Evolutionary conservation across 805 yeast genomes (phyloP).

Genomic region (Yarrowia porcina): DNA sequence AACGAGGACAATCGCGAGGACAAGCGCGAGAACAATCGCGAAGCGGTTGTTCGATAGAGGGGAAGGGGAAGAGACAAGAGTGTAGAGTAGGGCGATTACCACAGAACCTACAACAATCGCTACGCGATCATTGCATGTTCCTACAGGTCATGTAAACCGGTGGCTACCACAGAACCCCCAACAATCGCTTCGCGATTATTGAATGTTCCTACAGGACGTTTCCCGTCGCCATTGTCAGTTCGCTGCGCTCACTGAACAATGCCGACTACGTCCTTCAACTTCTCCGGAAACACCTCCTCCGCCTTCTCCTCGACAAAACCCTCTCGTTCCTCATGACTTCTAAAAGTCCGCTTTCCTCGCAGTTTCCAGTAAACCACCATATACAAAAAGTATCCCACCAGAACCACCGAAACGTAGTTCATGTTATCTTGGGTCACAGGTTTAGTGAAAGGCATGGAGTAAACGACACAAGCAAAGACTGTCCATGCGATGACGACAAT

Average conservation of each 20-base stretch:
- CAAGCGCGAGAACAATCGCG: too few species aligned
- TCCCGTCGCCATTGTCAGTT: too few species aligned
- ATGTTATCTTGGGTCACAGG: constrained; percentile 60
- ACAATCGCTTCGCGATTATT: too few species aligned
- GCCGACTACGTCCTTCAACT: constrained; percentile 3
- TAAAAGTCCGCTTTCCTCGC: constrained; percentile 8
- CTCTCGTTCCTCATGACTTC: constrained; percentile 18
- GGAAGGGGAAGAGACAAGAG: too few species aligned
- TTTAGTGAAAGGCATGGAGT: constrained; percentile 57
- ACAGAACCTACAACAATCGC: too few species aligned
- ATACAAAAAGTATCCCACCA: constrained; percentile 15
- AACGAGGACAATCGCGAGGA: too few species aligned
- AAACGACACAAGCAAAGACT: constrained; percentile 55
- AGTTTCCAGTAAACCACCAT: constrained; percentile 10
- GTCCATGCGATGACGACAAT: constrained; percentile 53
- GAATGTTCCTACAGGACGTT: too few species aligned
- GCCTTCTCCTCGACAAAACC: constrained; percentile 1
- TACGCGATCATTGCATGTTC: too few species aligned
- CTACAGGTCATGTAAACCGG: too few species aligned
- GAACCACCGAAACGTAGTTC: constrained; percentile 47
- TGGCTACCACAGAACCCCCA: too few species aligned
- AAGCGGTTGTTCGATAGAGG: too few species aligned
- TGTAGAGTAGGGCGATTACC: too few species aligned
- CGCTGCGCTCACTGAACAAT: not conserved
- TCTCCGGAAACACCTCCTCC: not conserved